Conservation (phyloP, 371 early-diverging fungal species). For the Actinomortierella ambigua region DNA sequence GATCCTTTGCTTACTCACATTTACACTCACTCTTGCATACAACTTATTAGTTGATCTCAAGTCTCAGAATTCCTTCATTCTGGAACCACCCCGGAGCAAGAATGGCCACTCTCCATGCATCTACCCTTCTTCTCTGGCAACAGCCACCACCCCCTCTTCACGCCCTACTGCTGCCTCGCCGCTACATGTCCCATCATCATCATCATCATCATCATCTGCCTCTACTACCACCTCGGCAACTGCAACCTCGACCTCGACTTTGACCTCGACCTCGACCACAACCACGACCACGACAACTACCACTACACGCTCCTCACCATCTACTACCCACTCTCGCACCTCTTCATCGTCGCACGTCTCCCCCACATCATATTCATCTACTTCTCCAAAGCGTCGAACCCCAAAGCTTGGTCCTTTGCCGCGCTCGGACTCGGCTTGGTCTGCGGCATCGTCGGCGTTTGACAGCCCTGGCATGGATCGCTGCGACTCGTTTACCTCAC, state of each 20-base stretch:
- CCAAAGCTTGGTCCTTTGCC: background rate
- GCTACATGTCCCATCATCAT: constrained; percentile 13
- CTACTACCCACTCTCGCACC: constrained; percentile 3
- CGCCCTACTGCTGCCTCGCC: constrained; percentile 26
- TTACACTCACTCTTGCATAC: no score
- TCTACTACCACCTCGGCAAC: background rate
- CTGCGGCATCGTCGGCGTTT: background rate
- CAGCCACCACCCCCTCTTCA: constrained; percentile 10
- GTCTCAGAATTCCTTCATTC: no score
- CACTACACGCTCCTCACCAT: background rate
- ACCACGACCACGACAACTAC: constrained; percentile 6
- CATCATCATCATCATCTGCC: constrained; percentile 7
- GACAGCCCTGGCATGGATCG: background rate
- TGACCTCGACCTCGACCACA: constrained; percentile 6
- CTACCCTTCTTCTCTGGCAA: background rate
- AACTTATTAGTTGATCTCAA: no score
- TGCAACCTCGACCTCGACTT: background rate
- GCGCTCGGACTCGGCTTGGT: background rate
- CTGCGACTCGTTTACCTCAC: constrained; percentile 4
- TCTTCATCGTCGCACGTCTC: constrained; percentile 11
- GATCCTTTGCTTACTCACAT: no score
- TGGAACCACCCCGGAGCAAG: no score
- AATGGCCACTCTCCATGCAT: background rate
- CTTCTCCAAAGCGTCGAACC: background rate
- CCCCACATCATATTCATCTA: background rate